Evolutionary conservation across 2,329 filamentous ascomycete genomes (phyloP).

Genomic region (Thelonectria discophora): DNA sequence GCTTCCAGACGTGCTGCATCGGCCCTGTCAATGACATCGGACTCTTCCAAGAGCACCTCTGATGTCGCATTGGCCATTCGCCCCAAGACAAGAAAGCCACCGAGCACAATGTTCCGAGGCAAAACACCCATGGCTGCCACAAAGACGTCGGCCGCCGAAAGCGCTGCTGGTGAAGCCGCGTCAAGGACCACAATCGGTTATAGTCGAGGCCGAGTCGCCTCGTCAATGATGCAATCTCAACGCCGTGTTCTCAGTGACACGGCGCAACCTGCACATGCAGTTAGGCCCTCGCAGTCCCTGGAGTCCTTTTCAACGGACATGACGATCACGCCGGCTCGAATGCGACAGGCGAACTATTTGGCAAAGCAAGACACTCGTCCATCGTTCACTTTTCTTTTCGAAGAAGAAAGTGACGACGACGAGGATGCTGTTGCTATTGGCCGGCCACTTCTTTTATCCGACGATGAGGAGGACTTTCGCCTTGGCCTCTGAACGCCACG

Average conservation of each 20-base stretch:
- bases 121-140: slow-evolving; percentile 46
- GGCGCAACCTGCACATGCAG: slow-evolving; percentile 23
- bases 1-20: slow-evolving; percentile 63
- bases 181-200: slow-evolving; percentile 89
- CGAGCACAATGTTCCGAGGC: slow-evolving; percentile 45
- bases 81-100: slow-evolving; percentile 39
- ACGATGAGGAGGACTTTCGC: slow-evolving; percentile 66
- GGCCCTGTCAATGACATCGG: slow-evolving; percentile 56
- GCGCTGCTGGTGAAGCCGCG: slow-evolving; percentile 69
- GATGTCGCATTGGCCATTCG: slow-evolving; percentile 17
- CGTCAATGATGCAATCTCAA: slow-evolving; percentile 54
- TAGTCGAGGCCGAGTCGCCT: slow-evolving; percentile 74
- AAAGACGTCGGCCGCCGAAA: slow-evolving; percentile 62
- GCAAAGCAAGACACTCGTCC: slow-evolving; percentile 49
- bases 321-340: slow-evolving; percentile 59
- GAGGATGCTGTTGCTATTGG: slow-evolving; percentile 44
- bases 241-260: slow-evolving; percentile 28
- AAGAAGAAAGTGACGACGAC: slow-evolving; percentile 56
- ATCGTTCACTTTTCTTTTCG: slow-evolving; percentile 67
- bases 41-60: slow-evolving; percentile 31
- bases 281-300: slow-evolving; percentile 29
- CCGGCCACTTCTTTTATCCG: slow-evolving; percentile 35
- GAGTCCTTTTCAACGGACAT: slow-evolving; percentile 39
- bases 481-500: slow-evolving; percentile 44
- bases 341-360: slow-evolving; percentile 36